Evolutionary conservation across 345 rosid genomes (phyloP), one percentile per base, ranked within the genome.

Genomic region (Ceriops zippeliana): DNA sequence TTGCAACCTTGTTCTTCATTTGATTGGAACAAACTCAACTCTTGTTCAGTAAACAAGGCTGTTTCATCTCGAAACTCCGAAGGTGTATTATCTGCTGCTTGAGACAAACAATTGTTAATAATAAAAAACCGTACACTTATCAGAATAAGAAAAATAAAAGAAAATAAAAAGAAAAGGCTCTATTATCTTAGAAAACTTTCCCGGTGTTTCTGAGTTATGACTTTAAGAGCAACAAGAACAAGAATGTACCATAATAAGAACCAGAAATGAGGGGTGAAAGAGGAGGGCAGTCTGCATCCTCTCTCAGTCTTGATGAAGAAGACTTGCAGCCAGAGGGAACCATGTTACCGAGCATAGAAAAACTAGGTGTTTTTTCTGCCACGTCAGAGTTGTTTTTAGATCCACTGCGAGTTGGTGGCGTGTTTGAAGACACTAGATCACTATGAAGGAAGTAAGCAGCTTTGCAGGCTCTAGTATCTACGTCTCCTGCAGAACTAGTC

Each of bases 11-110:
- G 62, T 26, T 59, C 74, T 52, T 35, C 47, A 17, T 46, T 30
- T 5, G 62, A 65, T n/a, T 65, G 58, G 32, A 53, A 65, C 59
- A 65, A 37, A 67, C 61, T 75, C 63, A 61, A 19, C 53, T 70
- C 74, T 67, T 53, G 9, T 22, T 64, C 42, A 28, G 76, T 61
- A 53, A 66, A 22, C 38, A 60, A 26, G 31, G 58, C 37, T 42
- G 63, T 58, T 59, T 32, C 71, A 42, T 17, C 54, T 5, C 17
- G 56, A 58, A 28, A 11, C 32, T 67, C 34, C 11, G 17, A 60
- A 21, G 42, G 24, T 46, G 35, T 24, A 24, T 11, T 5, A 13
- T 58, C 35, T 67, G 70, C 42, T 10, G 38, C 57, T 65, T 2
- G 26, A 7, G 21, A 66, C 21, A 26, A 17, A 38, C 7, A 57